Base-by-base conservation (phyloP, 2,329 filamentous ascomycete species). In the Cladorrhinum sp. region DNA sequence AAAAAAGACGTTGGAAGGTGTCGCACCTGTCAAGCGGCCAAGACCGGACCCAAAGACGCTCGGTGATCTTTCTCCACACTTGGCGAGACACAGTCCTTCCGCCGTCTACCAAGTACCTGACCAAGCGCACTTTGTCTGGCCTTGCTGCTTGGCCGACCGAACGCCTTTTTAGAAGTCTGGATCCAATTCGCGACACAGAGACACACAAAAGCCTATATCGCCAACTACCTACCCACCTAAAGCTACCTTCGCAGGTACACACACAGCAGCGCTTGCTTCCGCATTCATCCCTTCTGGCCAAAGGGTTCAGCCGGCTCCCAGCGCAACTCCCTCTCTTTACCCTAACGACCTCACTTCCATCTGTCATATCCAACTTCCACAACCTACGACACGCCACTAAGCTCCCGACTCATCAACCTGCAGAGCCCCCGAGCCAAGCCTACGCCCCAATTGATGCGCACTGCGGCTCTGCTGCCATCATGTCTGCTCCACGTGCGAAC, bases 401-500 rank as follows among this genome's bases (percentile, higher is more conserved):
- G 22, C 60, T 8, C 25, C 29, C 23, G 52, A 41, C 27, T 38
- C 51, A 57, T 51, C 61, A 61, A 60, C 22, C 56, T 48, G 55
- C 61, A 55, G 48, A 54, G 55, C 29, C 52, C 53, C 45, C 60
- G 51, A 57, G 52, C 27, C 55, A 58, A 23, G 29, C 9, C 57
- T 54, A 50, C n/a, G 50, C 36, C 18, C 56, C 57, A 58, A 62
- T 64, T 64, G 63, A 66, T 69, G 64, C 62, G 62, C 59, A 56
- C 27, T 63, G 57, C 53, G 41, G 58, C 32, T 38, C 49, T 18
- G 41, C 41, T 48, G 50, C 18, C 62, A 62, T 50, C 51, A 69
- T 69, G 67, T 67, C 67, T 58, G 55, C 64, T 48, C 65, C 63
- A 55, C 51, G 67, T 69, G 65, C 10, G 67, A 55, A 25, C 22